Base-by-base conservation (phyloP, 495 filamentous ascomycete species). In the Aspergillus nanangensis region DNA sequence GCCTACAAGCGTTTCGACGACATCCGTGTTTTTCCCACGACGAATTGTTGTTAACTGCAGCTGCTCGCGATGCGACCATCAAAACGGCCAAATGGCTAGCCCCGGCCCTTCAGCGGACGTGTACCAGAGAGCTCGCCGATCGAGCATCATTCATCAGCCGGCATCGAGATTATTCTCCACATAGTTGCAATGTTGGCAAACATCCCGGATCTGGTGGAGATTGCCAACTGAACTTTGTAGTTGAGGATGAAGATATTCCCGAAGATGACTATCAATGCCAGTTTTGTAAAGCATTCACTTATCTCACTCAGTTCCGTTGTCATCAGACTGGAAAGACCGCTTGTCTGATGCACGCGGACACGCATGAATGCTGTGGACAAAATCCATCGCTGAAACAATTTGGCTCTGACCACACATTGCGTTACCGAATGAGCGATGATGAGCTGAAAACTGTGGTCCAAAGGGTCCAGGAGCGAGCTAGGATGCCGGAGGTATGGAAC, bases 11-110 rank as follows among this genome's bases (percentile, higher is more conserved):
- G 17, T 98, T 96, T 66, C 82, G 93, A 47, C 79, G 90, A 31
- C 89, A 95, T 52, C 90, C 93, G 0, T 96, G 92, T 61, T 98
- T 98, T 62, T 96, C 93, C 3, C 93, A 98, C 47, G 93, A 98
- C 62, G 93, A 97, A 62, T 67, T 98, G n/a, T 72, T 98, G 5
- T 82, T 94, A 61, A 94, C 93, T 2, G 93, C 90, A 8, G 85
- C 86, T 18, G 76, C 76, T 29, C 76, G 84, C 31, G 87, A 93
- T 50, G 75, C 85, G 27, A 86, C 87, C 0, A 97, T 98, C 44
- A 85, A 90, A 51, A 96, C 91, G 14, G 90, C 93, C 2, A 95
- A 91, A 65, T 98, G 93, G 85, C 75, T 98, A 31, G 86, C 86
- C 2, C 92, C 92, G 2, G 93, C 93, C 14, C 69, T 98, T 31